phyloP scores from a whole-genome alignment of 2,329 filamentous ascomycete genomes.

The Sclerotinia minor region DNA sequence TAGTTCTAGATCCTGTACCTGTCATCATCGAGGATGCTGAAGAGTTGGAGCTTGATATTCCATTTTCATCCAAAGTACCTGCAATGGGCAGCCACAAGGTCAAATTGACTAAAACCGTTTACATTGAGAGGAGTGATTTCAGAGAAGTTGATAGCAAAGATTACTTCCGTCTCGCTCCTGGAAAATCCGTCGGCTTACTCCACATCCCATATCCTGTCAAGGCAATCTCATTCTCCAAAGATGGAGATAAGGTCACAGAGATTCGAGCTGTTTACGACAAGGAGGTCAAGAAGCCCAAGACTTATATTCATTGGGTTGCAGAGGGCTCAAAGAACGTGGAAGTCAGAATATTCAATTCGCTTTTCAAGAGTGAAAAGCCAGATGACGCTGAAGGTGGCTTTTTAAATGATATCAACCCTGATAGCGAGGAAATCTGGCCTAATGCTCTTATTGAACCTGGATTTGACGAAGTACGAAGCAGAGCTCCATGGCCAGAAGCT shows the following conservation, averaged over 20 bases:
- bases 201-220: slow-evolving; percentile 70
- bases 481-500: slow-evolving; percentile 80
- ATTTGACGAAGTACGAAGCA: slow-evolving; percentile 70
- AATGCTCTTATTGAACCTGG: slow-evolving; percentile 81
- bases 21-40: slow-evolving; percentile 79
- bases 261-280: slow-evolving; percentile 69
- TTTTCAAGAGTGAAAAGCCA: slow-evolving; percentile 87
- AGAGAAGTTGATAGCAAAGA: slow-evolving; percentile 69
- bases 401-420: slow-evolving; percentile 78
- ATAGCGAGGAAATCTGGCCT: slow-evolving; percentile 77
- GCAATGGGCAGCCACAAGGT: slow-evolving; percentile 61
- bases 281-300: slow-evolving; percentile 71
- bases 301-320: slow-evolving; percentile 89
- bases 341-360: slow-evolving; percentile 74
- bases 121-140: slow-evolving; percentile 82
- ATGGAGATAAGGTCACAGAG: slow-evolving; percentile 60
- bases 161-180: slow-evolving; percentile 76
- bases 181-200: slow-evolving; percentile 72
- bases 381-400: slow-evolving; percentile 76
- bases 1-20: slow-evolving; percentile 81
- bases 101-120: slow-evolving; percentile 73
- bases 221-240: slow-evolving; percentile 69
- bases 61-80: slow-evolving; percentile 81
- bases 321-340: slow-evolving; percentile 68
- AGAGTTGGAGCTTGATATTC: slow-evolving; percentile 68